Base-by-base conservation (phyloP, 2,329 filamentous ascomycete genomes). In the Colletotrichum caudatum region DNA sequence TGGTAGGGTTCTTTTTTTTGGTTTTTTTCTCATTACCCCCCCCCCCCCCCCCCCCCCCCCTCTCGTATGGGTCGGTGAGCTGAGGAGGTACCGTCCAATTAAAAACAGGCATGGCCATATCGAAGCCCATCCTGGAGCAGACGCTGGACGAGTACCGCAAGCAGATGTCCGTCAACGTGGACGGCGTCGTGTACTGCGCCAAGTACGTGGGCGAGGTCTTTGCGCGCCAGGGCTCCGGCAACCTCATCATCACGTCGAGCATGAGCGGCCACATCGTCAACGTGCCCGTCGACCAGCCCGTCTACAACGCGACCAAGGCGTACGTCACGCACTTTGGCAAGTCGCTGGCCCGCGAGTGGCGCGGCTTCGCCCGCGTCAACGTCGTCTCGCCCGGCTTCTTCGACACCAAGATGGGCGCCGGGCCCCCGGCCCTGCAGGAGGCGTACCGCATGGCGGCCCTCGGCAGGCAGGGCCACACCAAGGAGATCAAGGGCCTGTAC, bases 401-500 rank as follows among this genome's bases (percentile, higher is more conserved):
- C 74, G 82, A 88, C 65, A 89, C 87, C 0, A 86, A 86, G 74
- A 87, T 89, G 82, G 85, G 86, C 0, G 86, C 86, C 0, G 78
- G 82, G 20, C 81, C 82, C 0, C 54, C 68, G 2, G 81, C 81
- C 2, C 73, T 84, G 9, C 83, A 87, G 23, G 86, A 88, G 76
- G 84, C 82, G 1, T 81, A 84, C 56, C 76, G 84, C 1, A 88
- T 89, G 86, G 81, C 86, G 0, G 81, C 82, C 1, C 75, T 88
- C 20, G 85, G 88, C 48, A 85, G 89, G 72, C 85, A 90, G 73
- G 89, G 87, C 35, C 86, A 91, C 76, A 88, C 89, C 4, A 90
- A 89, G 82, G 90, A 91, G 82, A 82, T 91, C 74, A 91, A 91
- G 84, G 89, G 88, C 6, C 78, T 86, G 18, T 88, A 87, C 74